These are phyloP conservation scores for Schizopora paradoxa DNA, from an alignment of 1,284 basidiomycete genomes.

Conservation along the genomic window DNA sequence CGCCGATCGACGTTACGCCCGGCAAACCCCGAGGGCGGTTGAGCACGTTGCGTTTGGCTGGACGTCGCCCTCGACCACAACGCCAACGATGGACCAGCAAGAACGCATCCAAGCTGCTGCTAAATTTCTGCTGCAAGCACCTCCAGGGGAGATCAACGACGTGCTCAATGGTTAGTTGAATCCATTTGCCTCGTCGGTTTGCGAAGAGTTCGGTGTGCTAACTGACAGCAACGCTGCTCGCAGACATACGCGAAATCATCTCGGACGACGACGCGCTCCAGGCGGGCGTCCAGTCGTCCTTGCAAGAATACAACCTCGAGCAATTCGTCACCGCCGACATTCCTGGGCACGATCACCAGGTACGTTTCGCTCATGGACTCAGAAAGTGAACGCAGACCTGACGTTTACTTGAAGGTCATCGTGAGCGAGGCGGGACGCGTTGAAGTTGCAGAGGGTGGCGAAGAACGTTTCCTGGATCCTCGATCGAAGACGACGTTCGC, in stretches of 20 bases:
- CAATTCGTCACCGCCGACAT: constrained; percentile 85
- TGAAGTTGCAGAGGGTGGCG: constrained; percentile 31
- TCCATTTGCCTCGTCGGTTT: constrained; percentile 12
- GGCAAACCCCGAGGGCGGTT: not conserved
- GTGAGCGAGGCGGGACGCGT: constrained; percentile 65
- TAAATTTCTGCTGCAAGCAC: constrained; percentile 79
- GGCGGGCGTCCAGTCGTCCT: constrained; percentile 66
- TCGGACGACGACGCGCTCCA: constrained; percentile 79
- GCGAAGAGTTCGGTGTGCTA: constrained; percentile 7
- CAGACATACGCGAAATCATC: constrained; percentile 86
- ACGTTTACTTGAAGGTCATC: constrained; percentile 49
- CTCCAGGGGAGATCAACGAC: constrained; percentile 94
- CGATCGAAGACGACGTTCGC: constrained; percentile 69
- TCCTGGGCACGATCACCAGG: constrained; percentile 67
- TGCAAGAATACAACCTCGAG: constrained; percentile 78
- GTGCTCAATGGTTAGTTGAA: constrained; percentile 71
- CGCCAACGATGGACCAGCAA: constrained; percentile 47
- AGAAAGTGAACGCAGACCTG: not conserved
- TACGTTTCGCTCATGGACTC: constrained; percentile 27
- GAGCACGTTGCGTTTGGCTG: constrained; percentile 2
- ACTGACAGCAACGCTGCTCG: constrained; percentile 9
- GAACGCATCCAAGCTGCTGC: constrained; percentile 69
- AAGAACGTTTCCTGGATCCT: constrained; percentile 78
- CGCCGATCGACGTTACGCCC: constrained; percentile 1
- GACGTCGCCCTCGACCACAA: constrained; percentile 2